These are phyloP conservation scores for Taphrina populina DNA, from an alignment of 1,139 yeast genomes.

Conservation along the genomic window DNA sequence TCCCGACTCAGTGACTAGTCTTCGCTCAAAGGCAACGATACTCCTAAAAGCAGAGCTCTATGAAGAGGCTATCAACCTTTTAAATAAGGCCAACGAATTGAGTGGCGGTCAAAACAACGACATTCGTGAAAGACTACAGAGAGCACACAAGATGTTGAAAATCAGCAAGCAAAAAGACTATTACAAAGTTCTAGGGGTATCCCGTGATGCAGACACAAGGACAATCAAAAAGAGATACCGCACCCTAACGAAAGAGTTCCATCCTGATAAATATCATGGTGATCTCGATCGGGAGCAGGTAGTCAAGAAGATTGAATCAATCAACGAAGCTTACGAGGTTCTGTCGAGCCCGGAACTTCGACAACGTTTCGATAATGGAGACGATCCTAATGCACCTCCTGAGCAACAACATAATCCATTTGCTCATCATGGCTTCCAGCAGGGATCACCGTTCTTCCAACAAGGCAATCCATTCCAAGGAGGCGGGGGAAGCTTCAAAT, in stretches of 20 bases:
- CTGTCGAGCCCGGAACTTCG: slow-evolving; percentile 62
- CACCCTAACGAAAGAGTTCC: slow-evolving; percentile 72
- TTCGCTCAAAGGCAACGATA: slow-evolving; percentile 51
- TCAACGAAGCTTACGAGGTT: slow-evolving; percentile 89
- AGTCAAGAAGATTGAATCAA: slow-evolving; percentile 83
- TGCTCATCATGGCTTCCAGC: slow-evolving; percentile 24
- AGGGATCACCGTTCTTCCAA: slow-evolving; percentile 20
- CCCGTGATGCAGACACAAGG: slow-evolving; percentile 64
- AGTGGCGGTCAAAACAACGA: slow-evolving; percentile 52
- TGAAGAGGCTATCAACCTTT: slow-evolving; percentile 50
- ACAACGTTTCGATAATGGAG: slow-evolving; percentile 65
- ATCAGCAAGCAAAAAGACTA: slow-evolving; percentile 67
- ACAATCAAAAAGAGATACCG: slow-evolving; percentile 82
- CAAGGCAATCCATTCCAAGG: slow-evolving; percentile 21
- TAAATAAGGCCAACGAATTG: slow-evolving; percentile 49
- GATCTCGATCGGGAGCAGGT: slow-evolving; percentile 68
- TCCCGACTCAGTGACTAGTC: slow-evolving; percentile 52
- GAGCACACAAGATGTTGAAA: slow-evolving; percentile 54
- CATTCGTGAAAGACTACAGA: slow-evolving; percentile 54
- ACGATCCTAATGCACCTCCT: slow-evolving; percentile 39
- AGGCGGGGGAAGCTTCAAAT: slow-evolving; percentile 18
- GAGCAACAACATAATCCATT: slow-evolving; percentile 31
- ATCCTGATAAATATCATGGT: slow-evolving; percentile 84
- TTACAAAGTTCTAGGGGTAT: slow-evolving; percentile 72
- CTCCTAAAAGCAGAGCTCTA: slow-evolving; percentile 49